Evolutionary conservation across 2,329 filamentous ascomycete genomes (phyloP).

Genomic region (Penicillium crustosum): DNA sequence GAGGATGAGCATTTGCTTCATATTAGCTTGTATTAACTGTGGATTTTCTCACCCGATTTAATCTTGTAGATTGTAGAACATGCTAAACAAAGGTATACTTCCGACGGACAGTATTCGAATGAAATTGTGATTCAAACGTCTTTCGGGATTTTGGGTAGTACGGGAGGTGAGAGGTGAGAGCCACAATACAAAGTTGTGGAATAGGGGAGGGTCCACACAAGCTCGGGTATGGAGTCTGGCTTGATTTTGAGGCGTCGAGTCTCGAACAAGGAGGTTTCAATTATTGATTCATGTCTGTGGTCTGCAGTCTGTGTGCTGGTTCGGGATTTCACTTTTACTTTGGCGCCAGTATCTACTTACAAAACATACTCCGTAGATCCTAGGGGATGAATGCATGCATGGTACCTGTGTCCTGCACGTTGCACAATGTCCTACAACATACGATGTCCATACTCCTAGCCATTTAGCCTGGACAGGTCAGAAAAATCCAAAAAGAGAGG

Average conservation of each 20-base stretch:
- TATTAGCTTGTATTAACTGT: conserved; percentile 9
- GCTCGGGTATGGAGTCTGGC: conserved; percentile 20
- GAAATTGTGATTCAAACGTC: conserved; percentile 3
- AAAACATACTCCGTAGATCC: not conserved
- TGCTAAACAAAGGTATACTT: not conserved
- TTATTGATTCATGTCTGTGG: conserved; percentile 17
- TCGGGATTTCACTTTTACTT: not conserved
- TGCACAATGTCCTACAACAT: not conserved
- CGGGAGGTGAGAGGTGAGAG: not conserved
- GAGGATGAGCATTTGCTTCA: conserved; percentile 21
- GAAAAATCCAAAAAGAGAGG: not conserved
- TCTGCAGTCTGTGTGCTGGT: conserved; percentile 1
- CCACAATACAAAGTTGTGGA: conserved; percentile 17
- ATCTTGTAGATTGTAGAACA: not conserved
- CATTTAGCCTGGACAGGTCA: not conserved
- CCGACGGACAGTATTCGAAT: conserved; percentile 5
- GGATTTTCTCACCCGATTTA: conserved; percentile 5
- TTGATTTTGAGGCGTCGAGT: conserved; percentile 3
- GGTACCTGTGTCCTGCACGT: conserved; percentile 1
- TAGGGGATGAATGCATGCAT: not conserved
- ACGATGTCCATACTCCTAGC: not conserved
- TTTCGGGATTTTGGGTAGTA: not conserved
- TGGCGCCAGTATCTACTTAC: not conserved
- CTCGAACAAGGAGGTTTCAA: conserved; percentile 18
- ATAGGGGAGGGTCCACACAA: conserved; percentile 26